Evolutionary conservation across 2,329 filamentous ascomycete species (phyloP), one percentile per base, ranked within the genome.

Genomic region (Xylaria hypoxylon): DNA sequence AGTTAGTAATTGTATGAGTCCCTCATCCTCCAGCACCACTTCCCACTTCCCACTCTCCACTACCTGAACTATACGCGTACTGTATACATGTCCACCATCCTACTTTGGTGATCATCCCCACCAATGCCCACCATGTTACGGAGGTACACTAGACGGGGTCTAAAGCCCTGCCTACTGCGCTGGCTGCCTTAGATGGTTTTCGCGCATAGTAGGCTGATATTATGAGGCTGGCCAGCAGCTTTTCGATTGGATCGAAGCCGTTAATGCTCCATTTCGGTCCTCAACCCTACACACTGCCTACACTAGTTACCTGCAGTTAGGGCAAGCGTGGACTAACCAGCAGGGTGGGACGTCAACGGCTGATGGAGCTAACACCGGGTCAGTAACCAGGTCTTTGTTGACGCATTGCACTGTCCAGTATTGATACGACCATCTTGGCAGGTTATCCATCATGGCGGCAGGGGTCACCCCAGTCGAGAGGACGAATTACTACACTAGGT

Each of bases 361-460:
- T 42, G 22, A 59, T 45, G 42, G 45, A 52, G 58, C 28, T 38
- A 59, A 28, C 55, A 52, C 40, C 28, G 62, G 59, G 65, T 40
- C 52, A 44, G 62, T 65, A 48, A 56, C 42, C 35, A 62, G 59
- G 65, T 42, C 52, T 53, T 65, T 65, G 59, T 65, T 68, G 58
- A 59, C 63, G 17, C 45, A 50, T 45, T 33, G 33, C 47, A 52
- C n/a, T n/a, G 42, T 50, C 51, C 28, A 38, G 35, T 57, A 33
- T 51, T 35, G 51, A 51, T 67, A 55, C 45, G 50, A 58, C 45
- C 48, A 13, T 56, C 55, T 68, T 22, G 65, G 62, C 59, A 68
- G 59, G 50, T 57, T 40, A 45, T 45, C 35, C 42, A 45, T 56
- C 50, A 47, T 55, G 38, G 50, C n/a, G 38, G 38, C 63, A 64